Evolutionary conservation across 2,329 filamentous ascomycete species (phyloP).

Genomic region (Leptodontidium sp.): DNA sequence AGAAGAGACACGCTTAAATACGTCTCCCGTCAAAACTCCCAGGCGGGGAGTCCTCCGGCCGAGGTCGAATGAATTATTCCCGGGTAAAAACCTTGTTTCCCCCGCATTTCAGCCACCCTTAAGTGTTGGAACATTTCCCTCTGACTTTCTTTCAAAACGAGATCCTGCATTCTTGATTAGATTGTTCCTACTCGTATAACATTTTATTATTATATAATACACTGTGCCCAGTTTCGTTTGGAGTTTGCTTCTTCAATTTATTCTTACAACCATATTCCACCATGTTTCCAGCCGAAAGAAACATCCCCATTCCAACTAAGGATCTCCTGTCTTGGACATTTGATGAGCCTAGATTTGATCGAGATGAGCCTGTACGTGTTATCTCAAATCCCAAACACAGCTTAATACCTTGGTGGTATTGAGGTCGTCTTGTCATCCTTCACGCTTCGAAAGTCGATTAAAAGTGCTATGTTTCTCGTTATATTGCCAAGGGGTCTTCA

Average conservation of each 20-base stretch:
- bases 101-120: too few relatives aligned
- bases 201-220: not conserved
- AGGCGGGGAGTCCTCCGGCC: not conserved
- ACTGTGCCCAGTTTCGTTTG: too few relatives aligned
- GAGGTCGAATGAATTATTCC: not conserved
- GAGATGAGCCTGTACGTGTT: constrained; percentile 39
- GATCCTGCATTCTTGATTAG: not conserved
- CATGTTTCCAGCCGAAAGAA: constrained; percentile 33
- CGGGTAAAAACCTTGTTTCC: not conserved
- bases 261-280: not conserved
- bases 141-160: not conserved
- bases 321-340: constrained; percentile 43
- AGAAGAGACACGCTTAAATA: too few relatives aligned
- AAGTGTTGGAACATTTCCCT: too few relatives aligned
- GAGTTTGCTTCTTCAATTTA: too few relatives aligned
- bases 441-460: not conserved
- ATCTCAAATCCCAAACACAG: not conserved
- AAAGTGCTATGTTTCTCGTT: not conserved
- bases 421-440: too few relatives aligned
- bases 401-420: too few relatives aligned
- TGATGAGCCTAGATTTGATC: constrained; percentile 36
- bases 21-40: too few relatives aligned
- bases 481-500: too few relatives aligned
- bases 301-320: constrained; percentile 36
- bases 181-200: not conserved